A percentile compares a stretch with the other conserved stretches of the same genome.
Conservation (phyloP, 1,284 basidiomycete genomes). For the Papiliotrema fonsecae region DNA sequence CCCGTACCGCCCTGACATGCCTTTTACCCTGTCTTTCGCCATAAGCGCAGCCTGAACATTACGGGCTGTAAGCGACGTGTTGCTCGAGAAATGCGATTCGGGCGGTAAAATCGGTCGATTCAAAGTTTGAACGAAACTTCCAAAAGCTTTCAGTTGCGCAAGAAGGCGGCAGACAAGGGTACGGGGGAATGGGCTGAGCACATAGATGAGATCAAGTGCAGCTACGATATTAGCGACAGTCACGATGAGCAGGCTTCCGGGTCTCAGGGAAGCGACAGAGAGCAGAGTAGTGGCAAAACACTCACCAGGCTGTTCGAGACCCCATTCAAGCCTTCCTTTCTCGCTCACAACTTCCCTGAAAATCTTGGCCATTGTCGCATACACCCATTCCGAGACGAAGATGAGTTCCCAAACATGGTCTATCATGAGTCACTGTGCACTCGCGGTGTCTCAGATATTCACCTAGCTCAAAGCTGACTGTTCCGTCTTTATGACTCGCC, state of each 20-base stretch:
- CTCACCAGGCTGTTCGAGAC: background rate
- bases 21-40: conserved; percentile 23
- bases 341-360: conserved; percentile 28
- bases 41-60: conserved; percentile 29
- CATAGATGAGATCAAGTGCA: conserved; percentile 20
- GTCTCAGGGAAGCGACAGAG: too few relatives aligned
- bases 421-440: conserved; percentile 1
- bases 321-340: conserved; percentile 24
- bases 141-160: conserved; percentile 24
- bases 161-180: conserved; percentile 20
- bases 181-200: conserved; percentile 26
- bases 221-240: conserved; percentile 2
- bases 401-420: conserved; percentile 38
- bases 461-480: conserved; percentile 31
- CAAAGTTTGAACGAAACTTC: conserved; percentile 19
- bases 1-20: conserved; percentile 21
- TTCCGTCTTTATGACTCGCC: conserved; percentile 15
- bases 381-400: conserved; percentile 33
- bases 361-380: conserved; percentile 14
- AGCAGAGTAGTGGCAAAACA: too few relatives aligned
- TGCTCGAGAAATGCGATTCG: conserved; percentile 7
- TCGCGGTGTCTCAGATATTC: conserved; percentile 6
- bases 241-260: background rate
- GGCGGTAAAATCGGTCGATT: conserved; percentile 34
- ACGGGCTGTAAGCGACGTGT: conserved; percentile 5